Base-by-base conservation (phyloP, 2,329 filamentous ascomycete genomes). In the Diaporthe vexans region DNA sequence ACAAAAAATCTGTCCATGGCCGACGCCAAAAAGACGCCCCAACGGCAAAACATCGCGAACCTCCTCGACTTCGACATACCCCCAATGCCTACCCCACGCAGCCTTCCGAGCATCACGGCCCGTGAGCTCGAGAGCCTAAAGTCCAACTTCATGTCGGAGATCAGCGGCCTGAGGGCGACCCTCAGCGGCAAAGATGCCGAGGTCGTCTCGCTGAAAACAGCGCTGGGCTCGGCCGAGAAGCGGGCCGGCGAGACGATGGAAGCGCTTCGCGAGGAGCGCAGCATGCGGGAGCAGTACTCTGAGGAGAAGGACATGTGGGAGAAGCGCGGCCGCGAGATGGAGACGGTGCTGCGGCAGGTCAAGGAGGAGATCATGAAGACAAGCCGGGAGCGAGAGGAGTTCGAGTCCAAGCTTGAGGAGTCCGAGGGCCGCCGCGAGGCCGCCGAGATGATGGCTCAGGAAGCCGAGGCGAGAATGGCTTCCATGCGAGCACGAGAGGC, bases 141-240 rank as follows among this genome's bases (percentile, higher is more conserved):
- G 82, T 98, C 95, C 0, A 90, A 90, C 33, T 97, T 97, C 79
- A 88, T 97, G 69, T 97, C 95, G 0, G 94, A 98, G 81, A 97
- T 99, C 75, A 97, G 95, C 76, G 95, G 94, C n/a, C 90, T 99
- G 24, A 97, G 94, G 80, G 97, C 97, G 4, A 96, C 94, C 13
- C 87, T 99, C 13, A 95, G 93, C 79, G 97, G 97, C 65, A 97
- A 97, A 80, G 96, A 98, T 81, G 96, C 96, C 8, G 95, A 98
- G 82, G 94, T 97, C 48, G 88, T 92, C 68, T 96, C 94, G 46
- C 89, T 98, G 74, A 98, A 98, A 82, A 91, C 93, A 57, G 95
- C 97, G 0, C 91, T 98, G 40, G 91, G 91, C 8, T 95, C 98
- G 83, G 96, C 97, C 0, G 97, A 99, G 85, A 94, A 95, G 81